Conservation (phyloP, 2,329 filamentous ascomycete species). For the Exophiala dermatitidis region DNA sequence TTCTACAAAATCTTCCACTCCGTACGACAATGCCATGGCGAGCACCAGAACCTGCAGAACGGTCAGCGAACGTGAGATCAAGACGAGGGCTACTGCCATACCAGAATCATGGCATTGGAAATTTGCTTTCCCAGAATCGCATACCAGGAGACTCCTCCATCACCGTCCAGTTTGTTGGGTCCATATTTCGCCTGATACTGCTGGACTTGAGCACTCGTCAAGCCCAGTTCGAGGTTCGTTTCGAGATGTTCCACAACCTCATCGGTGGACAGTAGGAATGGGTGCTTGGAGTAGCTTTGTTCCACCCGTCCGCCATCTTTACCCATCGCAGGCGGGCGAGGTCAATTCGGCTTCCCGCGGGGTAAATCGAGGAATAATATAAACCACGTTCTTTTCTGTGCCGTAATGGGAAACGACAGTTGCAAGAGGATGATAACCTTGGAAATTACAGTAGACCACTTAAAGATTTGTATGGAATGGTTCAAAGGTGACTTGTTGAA, state of each 20-base stretch:
- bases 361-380: neutral
- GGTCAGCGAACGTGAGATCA: conserved; percentile 9
- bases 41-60: conserved; percentile 49
- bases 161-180: conserved; percentile 43
- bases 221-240: conserved; percentile 44
- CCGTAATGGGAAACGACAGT: neutral
- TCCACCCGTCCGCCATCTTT: conserved; percentile 15
- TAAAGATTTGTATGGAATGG: neutral
- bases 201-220: conserved; percentile 39
- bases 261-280: conserved; percentile 32
- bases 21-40: conserved; percentile 59
- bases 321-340: conserved; percentile 17
- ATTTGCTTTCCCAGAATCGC: conserved; percentile 48
- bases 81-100: conserved; percentile 25
- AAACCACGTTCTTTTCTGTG: neutral
- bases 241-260: conserved; percentile 40
- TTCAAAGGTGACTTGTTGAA: neutral
- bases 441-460: too few relatives aligned
- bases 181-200: conserved; percentile 44
- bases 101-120: conserved; percentile 51
- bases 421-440: too few relatives aligned
- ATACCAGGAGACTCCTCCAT: conserved; percentile 41
- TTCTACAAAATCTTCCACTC: conserved; percentile 51
- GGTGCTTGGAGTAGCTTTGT: conserved; percentile 31
- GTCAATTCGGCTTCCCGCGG: neutral